Percentiles rank a stretch among this genome's conserved stretches.
Evolutionary conservation across 257 asterid genomes (phyloP).

Genomic region (Salvia rosmarinus): DNA sequence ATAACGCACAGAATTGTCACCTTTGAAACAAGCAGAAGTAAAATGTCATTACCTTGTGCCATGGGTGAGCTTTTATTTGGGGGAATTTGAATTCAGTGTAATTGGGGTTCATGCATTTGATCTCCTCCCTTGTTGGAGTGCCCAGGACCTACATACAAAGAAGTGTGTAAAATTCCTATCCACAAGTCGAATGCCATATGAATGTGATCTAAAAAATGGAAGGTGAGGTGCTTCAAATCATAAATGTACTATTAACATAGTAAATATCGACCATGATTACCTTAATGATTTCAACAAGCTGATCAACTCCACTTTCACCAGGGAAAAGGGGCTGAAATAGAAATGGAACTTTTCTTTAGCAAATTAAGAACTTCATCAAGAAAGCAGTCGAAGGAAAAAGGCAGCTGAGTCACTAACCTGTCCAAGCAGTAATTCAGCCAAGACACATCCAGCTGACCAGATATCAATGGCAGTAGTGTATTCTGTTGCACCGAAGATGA

Average conservation of each 20-base stretch:
- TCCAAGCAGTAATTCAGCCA: constrained; percentile 62
- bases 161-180: background rate
- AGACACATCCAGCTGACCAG: constrained; percentile 69
- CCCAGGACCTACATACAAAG: constrained; percentile 61
- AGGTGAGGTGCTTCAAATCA: background rate
- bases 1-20: background rate
- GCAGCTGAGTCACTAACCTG: constrained; percentile 45
- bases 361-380: constrained; percentile 3
- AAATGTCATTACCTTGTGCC: constrained; percentile 65
- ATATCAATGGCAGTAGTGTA: constrained; percentile 64
- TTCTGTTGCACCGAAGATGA: constrained; percentile 66
- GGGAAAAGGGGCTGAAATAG: constrained; percentile 60
- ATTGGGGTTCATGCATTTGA: constrained; percentile 82
- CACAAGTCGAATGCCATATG: background rate
- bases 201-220: constrained; percentile 12
- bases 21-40: background rate
- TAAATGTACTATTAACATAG: background rate
- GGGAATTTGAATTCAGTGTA: constrained; percentile 77
- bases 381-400: background rate
- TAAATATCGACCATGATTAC: constrained; percentile 36
- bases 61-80: constrained; percentile 78
- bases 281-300: constrained; percentile 67
- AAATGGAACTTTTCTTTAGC: constrained; percentile 18
- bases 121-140: constrained; percentile 84
- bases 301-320: constrained; percentile 68